Evolutionary conservation across 116 monocot species (phyloP).

Genomic region (Thalassia testudinum): DNA sequence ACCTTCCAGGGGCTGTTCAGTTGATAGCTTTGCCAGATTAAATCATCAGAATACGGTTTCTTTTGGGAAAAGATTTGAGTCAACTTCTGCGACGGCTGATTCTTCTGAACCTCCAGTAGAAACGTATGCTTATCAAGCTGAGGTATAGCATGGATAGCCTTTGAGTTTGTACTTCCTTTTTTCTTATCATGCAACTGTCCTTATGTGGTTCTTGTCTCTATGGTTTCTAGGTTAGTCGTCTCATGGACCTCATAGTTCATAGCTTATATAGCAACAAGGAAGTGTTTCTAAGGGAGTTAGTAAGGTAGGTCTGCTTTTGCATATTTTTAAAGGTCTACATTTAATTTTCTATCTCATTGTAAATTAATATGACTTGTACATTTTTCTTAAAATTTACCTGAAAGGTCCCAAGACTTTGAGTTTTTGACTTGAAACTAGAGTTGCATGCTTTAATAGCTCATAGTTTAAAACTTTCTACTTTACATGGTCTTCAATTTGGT

Average conservation of each 20-base stretch:
- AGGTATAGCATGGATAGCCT: constrained; percentile 24
- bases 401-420: background rate
- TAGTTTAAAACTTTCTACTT: background rate
- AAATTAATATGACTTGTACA: background rate
- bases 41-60: no score
- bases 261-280: constrained; percentile 98
- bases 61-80: constrained; percentile 15
- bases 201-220: background rate
- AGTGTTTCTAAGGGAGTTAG: constrained; percentile 88
- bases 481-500: background rate
- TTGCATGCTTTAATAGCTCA: background rate
- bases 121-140: constrained; percentile 78
- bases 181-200: background rate
- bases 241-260: constrained; percentile 95
- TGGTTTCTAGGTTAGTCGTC: constrained; percentile 59
- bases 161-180: background rate
- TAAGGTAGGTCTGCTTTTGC: constrained; percentile 45
- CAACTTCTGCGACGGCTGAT: constrained; percentile 34
- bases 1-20: no score
- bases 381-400: background rate
- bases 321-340: background rate
- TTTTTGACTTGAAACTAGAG: background rate
- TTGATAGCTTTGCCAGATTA: no score
- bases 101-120: constrained; percentile 27
- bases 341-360: background rate